Base-by-base conservation (phyloP, 441 rosid genomes). In the Mallotus japonicus region DNA sequence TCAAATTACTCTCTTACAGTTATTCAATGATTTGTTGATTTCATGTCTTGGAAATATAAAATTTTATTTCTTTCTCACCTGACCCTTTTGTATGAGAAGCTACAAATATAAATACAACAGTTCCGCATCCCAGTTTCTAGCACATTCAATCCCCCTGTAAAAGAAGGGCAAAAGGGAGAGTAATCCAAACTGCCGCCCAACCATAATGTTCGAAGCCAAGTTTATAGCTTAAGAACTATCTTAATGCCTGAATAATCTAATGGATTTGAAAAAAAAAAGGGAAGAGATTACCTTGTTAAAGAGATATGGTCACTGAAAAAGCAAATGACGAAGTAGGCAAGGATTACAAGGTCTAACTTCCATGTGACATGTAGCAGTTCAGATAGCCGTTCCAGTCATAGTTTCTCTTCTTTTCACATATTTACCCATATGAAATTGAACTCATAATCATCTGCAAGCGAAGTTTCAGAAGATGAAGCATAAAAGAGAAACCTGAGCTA, bases 31-130 rank as follows among this genome's bases (percentile, higher is more conserved):
- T 76, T 70, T 62, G 37, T 73, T 72, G 19, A 68, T 65, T 70
- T 56, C 24, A 65, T 67, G 59, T 50, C 46, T 67, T 8, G 19
- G 24, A 89, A 93, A 90, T 90, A 22, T 63, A 50, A 42, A 24
- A 10, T 2, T 55, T 62, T 54, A 8, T 4, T 28, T 57, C 32
- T 20, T 28, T 42, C 20, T 66, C 68, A 7, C 63, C n/a, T 28
- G 13, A 19, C 65, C 20, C 34, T 69, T 14, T 40, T 56, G 19
- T 34, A 62, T 14, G 40, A 24, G 61, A 22, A 20, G 15, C 62
- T 13, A 58, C 5, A 58, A 37, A 0, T 37, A 4, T 37, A 37
- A 37, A 37, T 37, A 37, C 40, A 3, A 37, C 6, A 37, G 40
- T 5, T 37, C 40, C 5, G 40, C 5, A 37, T 6, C 40, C 40